Evolutionary conservation across 257 asterid genomes (phyloP).

Genomic region (Parsonsia alboflavescens): DNA sequence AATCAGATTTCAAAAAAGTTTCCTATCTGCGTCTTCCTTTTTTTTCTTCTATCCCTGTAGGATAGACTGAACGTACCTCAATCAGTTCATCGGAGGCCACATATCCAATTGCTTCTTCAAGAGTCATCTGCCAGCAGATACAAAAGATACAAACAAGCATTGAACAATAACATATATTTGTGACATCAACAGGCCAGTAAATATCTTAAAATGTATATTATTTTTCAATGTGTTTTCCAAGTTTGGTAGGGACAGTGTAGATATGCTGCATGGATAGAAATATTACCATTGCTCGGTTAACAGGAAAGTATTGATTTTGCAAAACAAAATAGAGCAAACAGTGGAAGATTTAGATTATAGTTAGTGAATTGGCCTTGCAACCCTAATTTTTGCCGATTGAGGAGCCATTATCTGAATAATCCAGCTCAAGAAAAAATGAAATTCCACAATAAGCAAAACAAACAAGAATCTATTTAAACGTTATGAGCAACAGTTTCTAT

Average conservation of each 20-base stretch:
- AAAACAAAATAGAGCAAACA: not conserved
- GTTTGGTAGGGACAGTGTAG: not conserved
- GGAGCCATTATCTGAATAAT: not conserved
- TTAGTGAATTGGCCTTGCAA: not conserved
- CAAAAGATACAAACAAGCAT: not conserved
- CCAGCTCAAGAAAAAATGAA: not conserved
- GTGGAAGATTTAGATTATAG: not conserved
- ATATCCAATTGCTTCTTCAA: slow-evolving; percentile 97
- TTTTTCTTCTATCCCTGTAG: not conserved
- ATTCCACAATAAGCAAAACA: not conserved
- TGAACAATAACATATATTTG: not conserved
- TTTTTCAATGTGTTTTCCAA: not conserved
- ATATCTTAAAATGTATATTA: not conserved
- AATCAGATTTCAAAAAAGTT: not conserved
- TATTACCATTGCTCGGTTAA: not conserved
- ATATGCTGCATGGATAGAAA: not conserved
- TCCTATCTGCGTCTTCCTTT: not conserved
- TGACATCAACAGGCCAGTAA: not conserved
- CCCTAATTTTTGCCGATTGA: not conserved
- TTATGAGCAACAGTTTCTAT: not conserved
- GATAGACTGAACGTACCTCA: slow-evolving; percentile 47
- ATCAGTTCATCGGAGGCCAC: slow-evolving; percentile 97
- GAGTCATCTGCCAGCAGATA: slow-evolving; percentile 59
- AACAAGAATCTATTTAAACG: not conserved
- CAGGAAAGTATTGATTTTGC: not conserved